phyloP scores from a whole-genome alignment of 2,329 filamentous ascomycete genomes.

The Penicillium capsulatum region DNA sequence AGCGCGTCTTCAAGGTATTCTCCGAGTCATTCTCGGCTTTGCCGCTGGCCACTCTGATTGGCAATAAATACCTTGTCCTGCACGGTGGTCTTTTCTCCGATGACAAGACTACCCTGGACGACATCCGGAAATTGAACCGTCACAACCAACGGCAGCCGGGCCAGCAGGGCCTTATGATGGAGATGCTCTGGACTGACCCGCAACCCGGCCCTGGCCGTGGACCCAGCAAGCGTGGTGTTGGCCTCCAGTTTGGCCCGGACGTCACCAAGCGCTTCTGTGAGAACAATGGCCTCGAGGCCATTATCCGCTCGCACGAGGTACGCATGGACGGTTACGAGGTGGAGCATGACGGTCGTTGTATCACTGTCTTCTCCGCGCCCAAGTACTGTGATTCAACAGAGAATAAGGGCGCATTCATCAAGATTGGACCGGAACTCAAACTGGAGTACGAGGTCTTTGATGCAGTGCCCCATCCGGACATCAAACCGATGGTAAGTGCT shows the following conservation, averaged over 20 bases:
- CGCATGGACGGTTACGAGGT: slow-evolving; percentile 99
- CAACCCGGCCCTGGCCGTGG: slow-evolving; percentile 80
- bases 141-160: slow-evolving; percentile 90
- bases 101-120: slow-evolving; percentile 84
- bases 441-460: slow-evolving; percentile 91
- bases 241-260: slow-evolving; percentile 93
- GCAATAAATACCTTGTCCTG: slow-evolving; percentile 83
- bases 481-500: slow-evolving; percentile 73
- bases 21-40: slow-evolving; percentile 96
- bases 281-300: slow-evolving; percentile 86
- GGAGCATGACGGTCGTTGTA: slow-evolving; percentile 91
- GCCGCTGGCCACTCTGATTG: slow-evolving; percentile 85
- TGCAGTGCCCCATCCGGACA: slow-evolving; percentile 90
- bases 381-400: slow-evolving; percentile 97
- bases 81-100: slow-evolving; percentile 94
- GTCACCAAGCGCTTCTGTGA: slow-evolving; percentile 96
- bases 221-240: slow-evolving; percentile 93
- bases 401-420: slow-evolving; percentile 98
- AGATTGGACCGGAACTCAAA: slow-evolving; percentile 87
- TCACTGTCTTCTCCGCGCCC: slow-evolving; percentile 96
- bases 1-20: slow-evolving; percentile 93
- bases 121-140: slow-evolving; percentile 87
- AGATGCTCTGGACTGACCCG: slow-evolving; percentile 99
- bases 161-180: slow-evolving; percentile 96
- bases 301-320: slow-evolving; percentile 96